Base-by-base conservation (phyloP, 495 filamentous ascomycete species). In the Podospora fimiseda region DNA sequence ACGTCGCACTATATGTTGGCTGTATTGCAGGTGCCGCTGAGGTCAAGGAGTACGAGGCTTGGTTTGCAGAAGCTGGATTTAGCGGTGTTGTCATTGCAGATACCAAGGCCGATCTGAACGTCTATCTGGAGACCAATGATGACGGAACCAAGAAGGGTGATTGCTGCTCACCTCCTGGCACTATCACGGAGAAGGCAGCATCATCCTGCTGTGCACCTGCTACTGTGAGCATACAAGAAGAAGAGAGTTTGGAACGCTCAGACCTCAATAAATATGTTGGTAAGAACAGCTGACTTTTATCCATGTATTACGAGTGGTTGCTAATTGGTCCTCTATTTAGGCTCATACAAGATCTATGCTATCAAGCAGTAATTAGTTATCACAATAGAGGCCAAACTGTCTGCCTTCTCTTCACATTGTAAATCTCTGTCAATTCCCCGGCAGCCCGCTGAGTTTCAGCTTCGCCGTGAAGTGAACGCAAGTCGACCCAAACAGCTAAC, bases 11-110 rank as follows among this genome's bases (percentile, higher is more conserved):
- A 41, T 81, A 85, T 61, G 75, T 80, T 27, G 82, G 81, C 1
- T 86, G 84, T 51, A 70, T 86, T 30, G 71, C 76, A 7, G 82
- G 85, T 15, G 80, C 82, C 0, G 81, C 78, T 46, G 50, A 68
- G 60, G 62, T 81, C 18, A 57, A 45, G 8, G 71, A 79, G 51
- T 86, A 86, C 63, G 74, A 84, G 61, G 42, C 46, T 8, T 85
- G 77, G 57, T 59, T 88, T 22, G 55, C 57, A 13, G 67, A 72
- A 7, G 76, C 71, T 0, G 82, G 82, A 9, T 86, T 86, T 57
- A 43, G 65, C 43, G 76, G 80, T 83, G 59, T 79, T 14, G 9
- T 79, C 50, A 76, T 84, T 52, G 60, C 78, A 0, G 79, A 83
- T 54, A 74, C 73, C 0, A 61, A 75, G 9, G 66, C 61, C 9